Evolutionary conservation across 306 rosid genomes (phyloP), one percentile per base, ranked within the genome.

Genomic region (Echinosophora koreensis): DNA sequence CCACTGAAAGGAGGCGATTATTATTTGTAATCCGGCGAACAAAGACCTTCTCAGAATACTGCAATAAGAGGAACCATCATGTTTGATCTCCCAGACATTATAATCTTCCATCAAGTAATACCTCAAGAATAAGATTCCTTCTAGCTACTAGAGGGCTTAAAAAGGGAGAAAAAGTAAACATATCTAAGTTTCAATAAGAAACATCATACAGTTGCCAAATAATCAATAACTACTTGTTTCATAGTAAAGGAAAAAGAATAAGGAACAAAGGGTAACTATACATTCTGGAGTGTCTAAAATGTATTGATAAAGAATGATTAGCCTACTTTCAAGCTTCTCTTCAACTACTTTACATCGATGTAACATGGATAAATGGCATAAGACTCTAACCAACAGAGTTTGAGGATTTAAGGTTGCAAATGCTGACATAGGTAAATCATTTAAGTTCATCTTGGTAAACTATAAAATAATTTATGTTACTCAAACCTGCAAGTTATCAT

Each of bases 21-120:
- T 56, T 80, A 28, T 80, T 80, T 34, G 63, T 76, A 17, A 44
- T n/a, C 54, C 66, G 89, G 76, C 89, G 82, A 81, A 92, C 89
- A 54, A 88, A 92, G 8, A 67, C 69, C 71, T 87, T 92, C 73
- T 89, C 91, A 15, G 84, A 56, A 83, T 92, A 92, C 97, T 92
- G 89, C 80, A 78, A 74, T 78, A 54, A 78, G 60, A 74, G 67
- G 78, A 82, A 67, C 70, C 37, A 55, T 84, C 83, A 88, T 22
- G 50, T 83, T 77, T 63, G 72, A 72, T 73, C 55, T 62, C 68
- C 77, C 17, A 60, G 56, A 73, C 70, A 60, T 46, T 38, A 46
- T 38, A 46, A 75, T 56, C 30, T 68, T 51, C 78, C 51, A 60
- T 74, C 66, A 63, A 46, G 50, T 41, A 35, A 77, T 66, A 64